Evolutionary conservation across 106 monocot species (phyloP), one percentile per base, ranked within the genome.

Genomic region (Dendrobium huoshanense): DNA sequence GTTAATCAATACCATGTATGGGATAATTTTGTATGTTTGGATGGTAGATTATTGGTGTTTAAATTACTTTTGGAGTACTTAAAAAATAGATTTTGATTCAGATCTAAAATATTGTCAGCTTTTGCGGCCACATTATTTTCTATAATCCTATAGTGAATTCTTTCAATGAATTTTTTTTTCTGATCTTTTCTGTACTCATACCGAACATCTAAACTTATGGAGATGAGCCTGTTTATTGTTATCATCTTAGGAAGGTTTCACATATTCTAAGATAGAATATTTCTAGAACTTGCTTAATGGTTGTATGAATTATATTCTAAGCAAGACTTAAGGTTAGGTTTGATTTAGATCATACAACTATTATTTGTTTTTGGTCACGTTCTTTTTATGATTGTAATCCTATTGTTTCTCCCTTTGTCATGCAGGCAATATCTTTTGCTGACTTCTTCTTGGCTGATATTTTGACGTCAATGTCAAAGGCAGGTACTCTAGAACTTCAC

Each of bases 371-470:
- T 37, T 70, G 29, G 70, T 16, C 13, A 15, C 70, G 3, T 70
- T 37, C 15, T 70, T 33, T 37, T 70, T 9, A 15, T 22, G 2
- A 70, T 37, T 70, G 70, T 31, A 16, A 70, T 70, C 11, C 10
- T 70, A 4, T 64, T 8, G 11, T 70, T 70, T 70, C 3, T 37
- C 70, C 70, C 37, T 37, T 70, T 43, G 72, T 65, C 17, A 41
- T 90, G 87, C 93, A 94, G 97, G 89, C 90, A 77, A 97, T 97
- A 84, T 89, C 92, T 58, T 97, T 97, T 83, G 81, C 94, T 80
- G 97, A 97, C 81, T 97, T 97, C 75, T 97, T 97, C 82, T 80
- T 97, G 88, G 97, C 97, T 81, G 97, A 97, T 92, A 97, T 97
- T 72, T 73, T 97, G 75, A 97, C 97, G 29, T 97, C 97, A 73